Evolutionary conservation across 108 stramenopile species (phyloP).

Genomic region (Pseudonitzschia multiseries): DNA sequence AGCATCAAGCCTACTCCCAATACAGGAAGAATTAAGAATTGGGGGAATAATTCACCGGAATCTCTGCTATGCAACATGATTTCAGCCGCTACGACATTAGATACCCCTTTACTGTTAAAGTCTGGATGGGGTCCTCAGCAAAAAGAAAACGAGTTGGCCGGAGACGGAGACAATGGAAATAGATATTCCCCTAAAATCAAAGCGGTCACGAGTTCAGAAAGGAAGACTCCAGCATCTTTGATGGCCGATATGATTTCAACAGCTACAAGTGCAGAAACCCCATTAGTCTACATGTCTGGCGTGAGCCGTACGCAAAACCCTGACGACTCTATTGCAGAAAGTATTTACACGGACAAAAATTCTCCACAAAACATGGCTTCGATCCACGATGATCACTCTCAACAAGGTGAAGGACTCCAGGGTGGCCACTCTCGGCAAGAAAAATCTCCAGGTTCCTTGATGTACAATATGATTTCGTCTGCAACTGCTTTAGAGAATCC

Average conservation of each 20-base stretch:
- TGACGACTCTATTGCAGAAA: not conserved
- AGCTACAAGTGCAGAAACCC: not conserved
- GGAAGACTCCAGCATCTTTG: not conserved
- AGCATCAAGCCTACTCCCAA: not conserved
- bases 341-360: not conserved
- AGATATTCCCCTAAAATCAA: not conserved
- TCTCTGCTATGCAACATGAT: conserved; percentile 7
- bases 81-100: not conserved
- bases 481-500: not conserved
- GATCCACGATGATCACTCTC: not conserved
- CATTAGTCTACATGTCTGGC: not conserved
- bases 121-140: not conserved
- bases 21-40: not conserved
- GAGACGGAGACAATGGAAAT: no score
- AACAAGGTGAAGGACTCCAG: not conserved
- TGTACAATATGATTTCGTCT: conserved; percentile 3
- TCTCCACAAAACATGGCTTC: conserved; percentile 4
- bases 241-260: not conserved
- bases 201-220: no score
- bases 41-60: not conserved
- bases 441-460: conserved; percentile 1
- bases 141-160: not conserved
- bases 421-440: not conserved
- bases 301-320: not conserved
- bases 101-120: not conserved